Conservation (phyloP, 1,284 basidiomycete species). For the Trichosporon coremiiforme region DNA sequence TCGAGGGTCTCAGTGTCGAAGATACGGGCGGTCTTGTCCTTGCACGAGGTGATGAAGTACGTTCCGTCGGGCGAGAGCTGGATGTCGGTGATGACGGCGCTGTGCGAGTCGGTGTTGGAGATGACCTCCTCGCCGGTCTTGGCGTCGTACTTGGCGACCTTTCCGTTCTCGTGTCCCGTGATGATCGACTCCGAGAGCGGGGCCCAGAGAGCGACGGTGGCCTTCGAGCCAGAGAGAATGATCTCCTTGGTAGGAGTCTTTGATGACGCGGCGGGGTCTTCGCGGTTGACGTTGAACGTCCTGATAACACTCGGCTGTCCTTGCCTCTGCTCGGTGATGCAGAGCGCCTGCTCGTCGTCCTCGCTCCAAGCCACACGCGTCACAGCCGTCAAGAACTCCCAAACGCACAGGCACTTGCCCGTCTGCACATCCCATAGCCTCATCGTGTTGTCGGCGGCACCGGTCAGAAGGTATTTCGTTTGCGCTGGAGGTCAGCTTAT, state of each 20-base stretch:
- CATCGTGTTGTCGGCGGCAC: constrained; percentile 83
- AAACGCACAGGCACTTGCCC: constrained; percentile 86
- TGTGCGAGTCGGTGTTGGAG: constrained; percentile 73
- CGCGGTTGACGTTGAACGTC: constrained; percentile 83
- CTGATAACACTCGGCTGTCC: constrained; percentile 70
- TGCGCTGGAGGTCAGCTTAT: constrained; percentile 62
- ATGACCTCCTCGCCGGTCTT: constrained; percentile 83
- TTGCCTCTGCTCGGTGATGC: constrained; percentile 96
- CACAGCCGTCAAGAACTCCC: constrained; percentile 98
- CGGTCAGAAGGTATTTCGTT: constrained; percentile 83
- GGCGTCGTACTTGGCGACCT: constrained; percentile 84
- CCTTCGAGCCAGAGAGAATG: constrained; percentile 88
- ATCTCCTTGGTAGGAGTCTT: constrained; percentile 74
- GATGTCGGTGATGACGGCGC: constrained; percentile 82
- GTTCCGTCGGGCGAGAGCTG: constrained; percentile 87
- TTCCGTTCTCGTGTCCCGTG: constrained; percentile 95
- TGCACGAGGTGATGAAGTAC: constrained; percentile 94
- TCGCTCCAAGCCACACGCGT: constrained; percentile 83
- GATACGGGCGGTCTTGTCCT: constrained; percentile 93
- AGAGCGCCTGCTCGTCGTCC: constrained; percentile 80
- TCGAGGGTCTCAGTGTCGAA: constrained; percentile 85
- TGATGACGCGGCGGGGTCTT: constrained; percentile 66
- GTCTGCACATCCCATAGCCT: constrained; percentile 87
- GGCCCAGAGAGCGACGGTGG: constrained; percentile 91
- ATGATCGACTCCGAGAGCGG: constrained; percentile 77